Base-by-base conservation (phyloP, 768 basidiomycete genomes). In the Xerocomus brunneocitrinus region DNA sequence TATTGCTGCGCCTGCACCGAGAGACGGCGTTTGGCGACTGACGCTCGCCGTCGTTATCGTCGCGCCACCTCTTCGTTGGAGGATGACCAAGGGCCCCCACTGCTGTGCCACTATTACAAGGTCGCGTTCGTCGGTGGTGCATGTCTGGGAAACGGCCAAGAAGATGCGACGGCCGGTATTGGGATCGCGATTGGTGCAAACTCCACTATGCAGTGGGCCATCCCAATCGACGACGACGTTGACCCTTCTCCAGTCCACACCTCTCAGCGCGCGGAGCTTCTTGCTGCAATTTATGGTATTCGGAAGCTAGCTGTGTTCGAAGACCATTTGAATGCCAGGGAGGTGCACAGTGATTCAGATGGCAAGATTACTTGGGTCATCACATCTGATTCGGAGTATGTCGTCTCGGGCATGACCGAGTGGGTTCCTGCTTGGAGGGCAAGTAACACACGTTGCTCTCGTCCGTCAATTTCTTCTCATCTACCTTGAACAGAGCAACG, bases 41-140 rank as follows among this genome's bases (percentile, higher is more conserved):
- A 16, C 1, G n/a, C 27, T 16, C 47, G 31, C 4, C 30, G 40
- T 25, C 22, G 12, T 13, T 3, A 10, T 24, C 12, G 19, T n/a
- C 25, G 38, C 38, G 19, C 30, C n/a, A 30, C 7, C 19, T 9
- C n/a, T n/a, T n/a, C n/a, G n/a, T n/a, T n/a, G 30, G 27, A 38
- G 16, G 41, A 35, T 22, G 35, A 41, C 38, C 41, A 39, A 10
- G 5, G 24, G 12, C 46, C 38, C 7, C 40, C 22, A n/a, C 55
- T 8, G 4, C 49, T 9, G 5, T 70, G 70, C 45, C 68, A 68
- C 43, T 48, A 63, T 28, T 60, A 61, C 46, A 49, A 49, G n/a
- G n/a, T 74, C 28, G 66, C 63, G n/a, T 72, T 67, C 57, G 65
- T 67, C 8, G 73, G 72, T 35, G 73, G 73, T 6, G 59, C 71